phyloP scores from a whole-genome alignment of 768 basidiomycete genomes.

The Termitomyces sp. region DNA sequence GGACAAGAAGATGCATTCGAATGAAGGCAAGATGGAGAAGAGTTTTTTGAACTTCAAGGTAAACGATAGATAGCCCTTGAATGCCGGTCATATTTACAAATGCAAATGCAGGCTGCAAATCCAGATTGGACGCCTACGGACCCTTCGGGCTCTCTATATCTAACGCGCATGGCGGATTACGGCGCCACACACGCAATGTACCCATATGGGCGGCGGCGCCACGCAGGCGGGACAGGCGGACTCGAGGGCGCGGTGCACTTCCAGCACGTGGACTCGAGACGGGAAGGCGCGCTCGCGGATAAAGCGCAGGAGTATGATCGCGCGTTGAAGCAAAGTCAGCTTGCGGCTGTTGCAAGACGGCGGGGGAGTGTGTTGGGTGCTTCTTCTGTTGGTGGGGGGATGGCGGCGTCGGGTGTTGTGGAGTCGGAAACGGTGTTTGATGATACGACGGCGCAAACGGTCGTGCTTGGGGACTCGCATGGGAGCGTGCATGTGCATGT shows the following conservation, averaged over 20 bases:
- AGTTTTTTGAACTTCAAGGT: slow-evolving; percentile 93
- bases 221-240: slow-evolving; percentile 15
- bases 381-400: slow-evolving; percentile 33
- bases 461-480: slow-evolving; percentile 72
- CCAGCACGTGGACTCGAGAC: slow-evolving; percentile 21
- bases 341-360: slow-evolving; percentile 42
- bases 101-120: slow-evolving; percentile 67
- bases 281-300: slow-evolving; percentile 36
- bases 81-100: no score
- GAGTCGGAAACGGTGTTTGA: slow-evolving; percentile 47
- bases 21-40: slow-evolving; percentile 99
- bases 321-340: slow-evolving; percentile 66
- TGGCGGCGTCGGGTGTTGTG: slow-evolving; percentile 45
- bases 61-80: neutral
- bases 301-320: slow-evolving; percentile 72
- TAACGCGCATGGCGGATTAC: slow-evolving; percentile 76
- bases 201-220: slow-evolving; percentile 23
- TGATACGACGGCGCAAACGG: slow-evolving; percentile 59
- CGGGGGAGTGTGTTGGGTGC: slow-evolving; percentile 38
- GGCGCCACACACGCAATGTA: slow-evolving; percentile 42
- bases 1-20: slow-evolving; percentile 76
- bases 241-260: slow-evolving; percentile 25
- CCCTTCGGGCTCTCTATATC: slow-evolving; percentile 85
- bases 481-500: slow-evolving; percentile 33
- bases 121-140: slow-evolving; percentile 95